A percentile compares a stretch with the other conserved stretches of the same genome.
These are phyloP conservation scores for Trametes elegans DNA, from an alignment of 768 basidiomycete species.

Conservation along the genomic window DNA sequence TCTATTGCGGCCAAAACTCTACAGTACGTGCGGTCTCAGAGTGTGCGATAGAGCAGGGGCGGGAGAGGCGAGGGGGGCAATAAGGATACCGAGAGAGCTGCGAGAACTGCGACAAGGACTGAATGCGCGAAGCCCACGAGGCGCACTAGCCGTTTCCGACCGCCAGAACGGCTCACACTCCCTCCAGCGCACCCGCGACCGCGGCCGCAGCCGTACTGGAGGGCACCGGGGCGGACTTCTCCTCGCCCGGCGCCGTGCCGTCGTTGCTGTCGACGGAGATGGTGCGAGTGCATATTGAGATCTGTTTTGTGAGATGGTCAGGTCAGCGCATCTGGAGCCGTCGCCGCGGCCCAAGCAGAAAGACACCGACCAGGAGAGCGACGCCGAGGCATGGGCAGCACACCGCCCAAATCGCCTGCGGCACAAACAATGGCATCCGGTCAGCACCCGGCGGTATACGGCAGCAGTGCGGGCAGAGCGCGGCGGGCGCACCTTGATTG, in stretches of 20 bases:
- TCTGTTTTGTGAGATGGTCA: slow-evolving; percentile 21
- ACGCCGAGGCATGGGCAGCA: slow-evolving; percentile 68
- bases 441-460: not conserved
- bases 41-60: slow-evolving; percentile 8
- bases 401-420: slow-evolving; percentile 68
- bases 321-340: not conserved
- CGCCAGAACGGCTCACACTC: slow-evolving; percentile 14
- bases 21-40: slow-evolving; percentile 8
- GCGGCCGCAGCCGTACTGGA: slow-evolving; percentile 1
- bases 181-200: slow-evolving; percentile 7
- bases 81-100: slow-evolving; percentile 16
- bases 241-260: slow-evolving; percentile 6
- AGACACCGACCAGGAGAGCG: slow-evolving; percentile 54
- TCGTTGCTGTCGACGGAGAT: slow-evolving; percentile 14
- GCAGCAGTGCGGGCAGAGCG: not conserved
- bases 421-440: not conserved
- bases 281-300: slow-evolving; percentile 29
- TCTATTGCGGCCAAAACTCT: slow-evolving; percentile 19
- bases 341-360: not conserved
- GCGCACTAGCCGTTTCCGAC: slow-evolving; percentile 19
- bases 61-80: slow-evolving; percentile 4
- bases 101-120: slow-evolving; percentile 2
- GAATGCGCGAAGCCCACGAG: slow-evolving; percentile 12
- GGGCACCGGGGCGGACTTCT: slow-evolving; percentile 10
- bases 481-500: slow-evolving; percentile 53